Base-by-base conservation (phyloP, 2,329 filamentous ascomycete species). In the Lecanosticta acicola region DNA sequence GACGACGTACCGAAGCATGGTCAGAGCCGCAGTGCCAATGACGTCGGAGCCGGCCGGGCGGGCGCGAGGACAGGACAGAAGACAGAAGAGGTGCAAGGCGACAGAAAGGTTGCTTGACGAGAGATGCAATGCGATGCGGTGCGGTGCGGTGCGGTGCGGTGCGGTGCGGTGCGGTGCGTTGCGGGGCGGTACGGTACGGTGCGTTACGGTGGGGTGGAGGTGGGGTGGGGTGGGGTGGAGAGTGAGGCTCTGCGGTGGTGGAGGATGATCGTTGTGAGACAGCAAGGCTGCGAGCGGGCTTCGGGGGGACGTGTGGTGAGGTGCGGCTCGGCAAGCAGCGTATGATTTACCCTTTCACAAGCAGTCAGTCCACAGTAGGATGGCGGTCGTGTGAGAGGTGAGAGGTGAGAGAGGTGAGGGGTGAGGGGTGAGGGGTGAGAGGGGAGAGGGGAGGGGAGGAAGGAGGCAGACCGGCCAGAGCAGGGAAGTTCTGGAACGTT, bases 1-100 rank as follows among this genome's bases (percentile, higher is more conserved):
- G 32, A 29, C 38, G 19, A 49, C 46, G 41, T 49, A 48, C 46
- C 42, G 41, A 48, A 45, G 38, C 46, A 49, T 45, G 41, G 41
- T 49, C 46, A 45, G 41, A 48, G 46, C 41, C 46, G 36, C 46
- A 40, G 17, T 14, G 21, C 11, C n/a, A 24, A 45, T 48, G 46
- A 41, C 37, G 41, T 44, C 37, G 5, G 7, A 7, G 24, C n/a
- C n/a, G n/a, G n/a, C n/a, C n/a, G 45, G 24, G 32, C 34, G 34
- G 20, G 41, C 41, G 24, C 9, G 35, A 39, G 24, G 21, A 36
- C 38, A 41, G 21, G 46, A 48, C n/a, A n/a, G 37, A 35, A 37
- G 21, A 4, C 7, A 18, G 16, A 13, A 16, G 34, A 19, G 34
- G 21, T 8, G n/a, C n/a, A n/a, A n/a, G n/a, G n/a, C n/a, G n/a